Evolutionary conservation across 495 filamentous ascomycete species (phyloP).

Genomic region (Ramalina intermedia): DNA sequence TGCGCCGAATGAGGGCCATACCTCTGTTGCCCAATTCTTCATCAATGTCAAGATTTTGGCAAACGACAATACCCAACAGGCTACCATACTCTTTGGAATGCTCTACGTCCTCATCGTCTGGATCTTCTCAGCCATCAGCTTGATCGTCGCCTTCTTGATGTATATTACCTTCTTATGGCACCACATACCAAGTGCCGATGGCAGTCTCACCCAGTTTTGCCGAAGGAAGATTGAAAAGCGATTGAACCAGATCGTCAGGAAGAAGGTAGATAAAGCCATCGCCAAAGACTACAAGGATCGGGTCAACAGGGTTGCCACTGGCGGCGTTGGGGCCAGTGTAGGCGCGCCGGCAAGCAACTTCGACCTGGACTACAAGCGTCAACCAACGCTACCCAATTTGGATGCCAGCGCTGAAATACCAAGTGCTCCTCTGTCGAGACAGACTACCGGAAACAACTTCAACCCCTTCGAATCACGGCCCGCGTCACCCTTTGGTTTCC

Average conservation of each 20-base stretch:
- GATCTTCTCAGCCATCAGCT: constrained; percentile 63
- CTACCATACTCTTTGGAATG: constrained; percentile 76
- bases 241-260: constrained; percentile 62
- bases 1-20: constrained; percentile 33
- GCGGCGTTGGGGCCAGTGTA: constrained; percentile 35
- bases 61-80: constrained; percentile 54
- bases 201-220: constrained; percentile 71
- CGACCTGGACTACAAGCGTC: constrained; percentile 25
- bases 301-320: constrained; percentile 40
- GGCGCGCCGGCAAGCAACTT: constrained; percentile 13
- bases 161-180: constrained; percentile 84
- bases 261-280: constrained; percentile 74
- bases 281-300: constrained; percentile 51
- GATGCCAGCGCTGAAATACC: constrained; percentile 38
- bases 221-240: constrained; percentile 74
- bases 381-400: constrained; percentile 54
- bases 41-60: constrained; percentile 61
- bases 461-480: constrained; percentile 46
- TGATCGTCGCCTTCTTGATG: constrained; percentile 55
- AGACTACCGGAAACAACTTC: constrained; percentile 52
- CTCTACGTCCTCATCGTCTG: constrained; percentile 81
- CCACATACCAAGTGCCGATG: constrained; percentile 65
- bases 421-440: constrained; percentile 47
- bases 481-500: constrained; percentile 24
- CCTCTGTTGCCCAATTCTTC: constrained; percentile 49